Evolutionary conservation across 192 early-diverging fungal genomes (phyloP).

Genomic region (Ambispora gerdemannii): DNA sequence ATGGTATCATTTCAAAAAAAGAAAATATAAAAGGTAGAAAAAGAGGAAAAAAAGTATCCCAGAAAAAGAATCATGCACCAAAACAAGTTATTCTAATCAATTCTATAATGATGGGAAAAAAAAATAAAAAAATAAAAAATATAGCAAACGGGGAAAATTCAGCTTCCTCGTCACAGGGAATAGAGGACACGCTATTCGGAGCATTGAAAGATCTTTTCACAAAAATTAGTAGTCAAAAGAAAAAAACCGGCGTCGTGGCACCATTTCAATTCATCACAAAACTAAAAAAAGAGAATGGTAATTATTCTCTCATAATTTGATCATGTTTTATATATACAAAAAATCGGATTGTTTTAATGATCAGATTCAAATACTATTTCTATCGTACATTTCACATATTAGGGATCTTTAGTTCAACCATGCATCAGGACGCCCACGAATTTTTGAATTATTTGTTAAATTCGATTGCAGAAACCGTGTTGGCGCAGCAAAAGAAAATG

Average conservation of each 20-base stretch:
- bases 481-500: slow-evolving; percentile 59
- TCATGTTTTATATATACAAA: slow-evolving; percentile 21
- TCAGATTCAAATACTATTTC: neutral
- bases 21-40: neutral
- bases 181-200: slow-evolving; percentile 81
- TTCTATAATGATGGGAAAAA: too few relatives aligned
- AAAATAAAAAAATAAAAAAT: neutral
- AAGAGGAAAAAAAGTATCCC: neutral
- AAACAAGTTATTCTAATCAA: too few relatives aligned
- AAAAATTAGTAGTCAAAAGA: slow-evolving; percentile 77
- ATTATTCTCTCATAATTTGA: neutral
- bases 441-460: slow-evolving; percentile 94
- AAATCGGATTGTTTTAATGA: neutral
- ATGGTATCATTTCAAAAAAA: slow-evolving; percentile 12
- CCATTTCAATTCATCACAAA: slow-evolving; percentile 84
- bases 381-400: slow-evolving; percentile 19
- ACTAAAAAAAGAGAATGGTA: slow-evolving; percentile 92
- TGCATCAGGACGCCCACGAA: slow-evolving; percentile 99
- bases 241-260: slow-evolving; percentile 77
- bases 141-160: slow-evolving; percentile 1
- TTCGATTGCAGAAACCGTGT: slow-evolving; percentile 83
- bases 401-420: slow-evolving; percentile 90
- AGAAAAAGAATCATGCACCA: too few relatives aligned
- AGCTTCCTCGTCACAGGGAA: slow-evolving; percentile 39
- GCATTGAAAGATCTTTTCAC: slow-evolving; percentile 84